A percentile compares a stretch with the other conserved stretches of the same genome.
These are phyloP conservation scores for Candida alai DNA, from an alignment of 805 yeast species.

Conservation along the genomic window DNA sequence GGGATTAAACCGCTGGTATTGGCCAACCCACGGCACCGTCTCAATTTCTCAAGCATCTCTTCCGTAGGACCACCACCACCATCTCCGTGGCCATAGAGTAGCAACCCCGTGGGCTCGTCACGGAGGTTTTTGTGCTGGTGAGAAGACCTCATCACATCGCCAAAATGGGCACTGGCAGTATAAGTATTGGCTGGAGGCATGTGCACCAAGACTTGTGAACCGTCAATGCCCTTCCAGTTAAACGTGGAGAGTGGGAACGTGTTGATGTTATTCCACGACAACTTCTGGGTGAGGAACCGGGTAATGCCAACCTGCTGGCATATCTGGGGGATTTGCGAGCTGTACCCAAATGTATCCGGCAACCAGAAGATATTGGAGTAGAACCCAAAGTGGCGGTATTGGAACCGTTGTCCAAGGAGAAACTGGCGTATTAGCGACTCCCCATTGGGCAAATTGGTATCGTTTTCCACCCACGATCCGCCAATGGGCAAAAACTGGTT, in stretches of 20 bases:
- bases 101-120: conserved; percentile 72
- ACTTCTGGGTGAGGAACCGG: conserved; percentile 84
- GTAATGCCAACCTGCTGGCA: conserved; percentile 84
- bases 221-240: conserved; percentile 94
- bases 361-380: conserved; percentile 84
- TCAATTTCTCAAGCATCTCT: conserved; percentile 87
- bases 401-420: conserved; percentile 84
- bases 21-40: conserved; percentile 85
- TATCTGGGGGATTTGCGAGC: conserved; percentile 91
- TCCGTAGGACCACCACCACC: conserved; percentile 99
- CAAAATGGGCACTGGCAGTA: conserved; percentile 89
- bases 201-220: conserved; percentile 88
- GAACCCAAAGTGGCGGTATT: conserved; percentile 71
- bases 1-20: conserved; percentile 75
- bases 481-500: conserved; percentile 88
- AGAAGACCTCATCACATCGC: conserved; percentile 81
- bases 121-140: conserved; percentile 80
- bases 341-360: conserved; percentile 96
- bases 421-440: conserved; percentile 89
- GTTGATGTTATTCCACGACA: conserved; percentile 95
- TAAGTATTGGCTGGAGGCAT: conserved; percentile 98
- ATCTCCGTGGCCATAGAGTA: conserved; percentile 91
- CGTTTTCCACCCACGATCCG: conserved; percentile 98
- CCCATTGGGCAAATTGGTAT: conserved; percentile 93
- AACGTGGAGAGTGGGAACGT: conserved; percentile 85